phyloP scores from a whole-genome alignment of 441 rosid genomes.

The Hura crepitans region DNA sequence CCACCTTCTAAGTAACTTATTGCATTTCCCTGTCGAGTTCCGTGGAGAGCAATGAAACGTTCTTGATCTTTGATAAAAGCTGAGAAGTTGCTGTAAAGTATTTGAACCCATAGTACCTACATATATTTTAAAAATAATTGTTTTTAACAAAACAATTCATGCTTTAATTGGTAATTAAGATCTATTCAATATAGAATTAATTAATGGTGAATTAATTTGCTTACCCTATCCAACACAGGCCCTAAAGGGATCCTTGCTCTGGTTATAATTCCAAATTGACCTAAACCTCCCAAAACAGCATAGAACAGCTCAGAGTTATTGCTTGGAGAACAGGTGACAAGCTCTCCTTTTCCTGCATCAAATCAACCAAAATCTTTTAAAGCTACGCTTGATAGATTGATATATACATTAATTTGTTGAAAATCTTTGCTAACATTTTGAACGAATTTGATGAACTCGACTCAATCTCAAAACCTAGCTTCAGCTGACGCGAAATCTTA shows the following conservation, averaged over 20 bases:
- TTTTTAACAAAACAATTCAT: too few relatives aligned
- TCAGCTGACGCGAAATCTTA: too few relatives aligned
- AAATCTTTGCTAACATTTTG: too few relatives aligned
- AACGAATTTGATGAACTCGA: too few relatives aligned
- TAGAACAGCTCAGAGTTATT: constrained; percentile 58
- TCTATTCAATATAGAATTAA: too few relatives aligned
- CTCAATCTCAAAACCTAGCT: too few relatives aligned
- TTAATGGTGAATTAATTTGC: too few relatives aligned
- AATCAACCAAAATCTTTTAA: background rate
- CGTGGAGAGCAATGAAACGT: constrained; percentile 47
- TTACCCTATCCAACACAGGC: constrained; percentile 58
- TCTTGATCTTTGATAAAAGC: constrained; percentile 64
- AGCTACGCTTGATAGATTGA: too few relatives aligned
- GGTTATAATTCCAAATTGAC: constrained; percentile 87
- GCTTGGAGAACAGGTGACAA: constrained; percentile 50
- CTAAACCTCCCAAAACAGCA: constrained; percentile 80
- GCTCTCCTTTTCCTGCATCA: constrained; percentile 65
- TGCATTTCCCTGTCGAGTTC: constrained; percentile 28
- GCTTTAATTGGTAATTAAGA: too few relatives aligned
- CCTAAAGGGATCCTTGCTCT: constrained; percentile 69
- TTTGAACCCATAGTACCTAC: constrained; percentile 67
- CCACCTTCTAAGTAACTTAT: constrained; percentile 73
- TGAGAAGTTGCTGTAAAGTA: constrained; percentile 70
- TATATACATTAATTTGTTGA: too few relatives aligned
- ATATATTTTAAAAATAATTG: too few relatives aligned